Percentiles rank a stretch among this genome's conserved stretches.
phyloP scores from a whole-genome alignment of 805 yeast genomes.

The Lipomyces kockii region DNA sequence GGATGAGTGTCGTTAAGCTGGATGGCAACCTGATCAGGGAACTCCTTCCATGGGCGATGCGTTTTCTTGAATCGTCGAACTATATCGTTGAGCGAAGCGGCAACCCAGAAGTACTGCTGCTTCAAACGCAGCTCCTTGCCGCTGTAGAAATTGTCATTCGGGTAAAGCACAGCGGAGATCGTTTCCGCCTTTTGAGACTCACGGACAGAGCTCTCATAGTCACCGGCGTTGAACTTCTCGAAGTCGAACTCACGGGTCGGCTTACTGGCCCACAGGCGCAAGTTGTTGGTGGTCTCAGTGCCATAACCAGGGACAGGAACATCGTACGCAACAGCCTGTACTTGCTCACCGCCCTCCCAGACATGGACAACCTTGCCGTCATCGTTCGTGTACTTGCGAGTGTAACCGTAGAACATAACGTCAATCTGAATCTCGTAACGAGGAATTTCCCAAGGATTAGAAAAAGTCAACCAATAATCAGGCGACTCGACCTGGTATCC shows the following conservation, averaged over 20 bases:
- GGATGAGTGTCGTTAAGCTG: conserved; percentile 97
- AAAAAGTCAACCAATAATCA: conserved; percentile 87
- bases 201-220: conserved; percentile 79
- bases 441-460: conserved; percentile 93
- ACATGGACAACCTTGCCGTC: conserved; percentile 62
- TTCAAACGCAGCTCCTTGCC: conserved; percentile 92
- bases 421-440: conserved; percentile 87
- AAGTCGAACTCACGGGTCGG: conserved; percentile 93
- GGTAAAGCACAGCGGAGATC: conserved; percentile 89
- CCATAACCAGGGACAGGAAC: conserved; percentile 88
- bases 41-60: conserved; percentile 75
- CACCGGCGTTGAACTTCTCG: conserved; percentile 88
- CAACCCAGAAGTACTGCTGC: conserved; percentile 97
- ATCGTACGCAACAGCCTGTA: conserved; percentile 87
- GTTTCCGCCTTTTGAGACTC: conserved; percentile 90
- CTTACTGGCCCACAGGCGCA: conserved; percentile 86
- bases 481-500: conserved; percentile 96
- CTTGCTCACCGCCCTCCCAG: conserved; percentile 90
- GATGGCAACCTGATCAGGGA: conserved; percentile 85
- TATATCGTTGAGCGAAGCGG: conserved; percentile 90
- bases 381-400: conserved; percentile 56
- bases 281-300: conserved; percentile 80
- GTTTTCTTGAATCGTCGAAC: conserved; percentile 86
- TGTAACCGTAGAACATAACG: conserved; percentile 85
- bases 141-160: conserved; percentile 88